Conservation (phyloP, 768 basidiomycete species). For the Phlebiopsis flavidoalba region DNA sequence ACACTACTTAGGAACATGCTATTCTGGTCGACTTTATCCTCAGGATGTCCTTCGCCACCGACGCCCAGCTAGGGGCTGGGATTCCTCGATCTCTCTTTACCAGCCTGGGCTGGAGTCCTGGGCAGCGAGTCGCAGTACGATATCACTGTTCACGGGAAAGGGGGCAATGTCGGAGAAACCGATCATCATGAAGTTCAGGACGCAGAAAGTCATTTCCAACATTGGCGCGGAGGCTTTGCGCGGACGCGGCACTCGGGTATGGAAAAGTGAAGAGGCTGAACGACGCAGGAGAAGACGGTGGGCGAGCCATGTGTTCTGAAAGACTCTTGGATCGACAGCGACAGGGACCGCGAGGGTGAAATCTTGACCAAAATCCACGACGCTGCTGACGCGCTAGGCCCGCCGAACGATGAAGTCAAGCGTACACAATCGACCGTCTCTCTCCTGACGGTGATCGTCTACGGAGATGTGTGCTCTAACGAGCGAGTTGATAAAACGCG, state of each 20-base stretch:
- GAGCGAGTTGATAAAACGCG: too few species aligned
- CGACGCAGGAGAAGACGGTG: background rate
- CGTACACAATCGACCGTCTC: too few species aligned
- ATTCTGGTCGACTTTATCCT: background rate
- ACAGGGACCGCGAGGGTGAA: background rate
- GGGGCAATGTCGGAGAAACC: background rate
- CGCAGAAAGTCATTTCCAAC: background rate
- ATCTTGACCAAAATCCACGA: background rate
- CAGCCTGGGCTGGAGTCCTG: background rate
- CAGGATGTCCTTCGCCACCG: background rate
- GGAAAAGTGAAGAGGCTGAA: slow-evolving; percentile 5
- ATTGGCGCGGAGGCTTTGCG: slow-evolving; percentile 8
- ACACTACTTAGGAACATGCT: background rate
- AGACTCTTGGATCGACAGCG: slow-evolving; percentile 11
- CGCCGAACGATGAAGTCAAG: too few species aligned
- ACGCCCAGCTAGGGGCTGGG: background rate
- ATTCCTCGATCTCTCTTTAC: background rate
- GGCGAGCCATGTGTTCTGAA: slow-evolving; percentile 6
- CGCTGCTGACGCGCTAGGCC: too few species aligned
- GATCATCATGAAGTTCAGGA: slow-evolving; percentile 4
- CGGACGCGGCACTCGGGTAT: slow-evolving; percentile 14
- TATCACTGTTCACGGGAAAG: background rate
- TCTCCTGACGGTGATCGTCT: background rate
- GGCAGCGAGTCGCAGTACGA: background rate
- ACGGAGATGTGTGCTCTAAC: background rate